A percentile compares a stretch with the other conserved stretches of the same genome.
phyloP scores from a whole-genome alignment of 2,329 filamentous ascomycete species.

The Phyllachora maydis region DNA sequence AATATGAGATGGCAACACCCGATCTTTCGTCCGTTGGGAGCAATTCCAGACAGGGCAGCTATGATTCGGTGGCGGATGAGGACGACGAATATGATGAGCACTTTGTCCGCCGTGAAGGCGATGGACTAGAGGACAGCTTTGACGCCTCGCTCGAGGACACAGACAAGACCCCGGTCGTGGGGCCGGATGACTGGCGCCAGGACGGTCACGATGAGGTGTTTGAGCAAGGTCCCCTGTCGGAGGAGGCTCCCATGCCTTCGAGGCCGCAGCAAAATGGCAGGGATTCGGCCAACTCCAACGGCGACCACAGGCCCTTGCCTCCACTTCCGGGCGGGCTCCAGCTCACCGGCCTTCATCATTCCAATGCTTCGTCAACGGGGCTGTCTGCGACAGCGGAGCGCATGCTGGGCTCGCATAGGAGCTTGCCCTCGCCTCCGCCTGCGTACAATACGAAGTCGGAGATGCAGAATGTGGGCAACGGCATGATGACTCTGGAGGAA shows the following conservation, averaged over 20 bases:
- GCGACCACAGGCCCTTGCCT: slow-evolving; percentile 67
- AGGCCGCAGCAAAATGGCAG: slow-evolving; percentile 39
- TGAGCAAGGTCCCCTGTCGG: slow-evolving; percentile 48
- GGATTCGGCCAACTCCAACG: slow-evolving; percentile 58
- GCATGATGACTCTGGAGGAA: slow-evolving; percentile 70
- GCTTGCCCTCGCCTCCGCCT: slow-evolving; percentile 53
- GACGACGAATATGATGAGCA: slow-evolving; percentile 45
- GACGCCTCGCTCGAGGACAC: slow-evolving; percentile 90
- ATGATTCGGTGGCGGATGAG: slow-evolving; percentile 64
- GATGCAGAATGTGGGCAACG: slow-evolving; percentile 52
- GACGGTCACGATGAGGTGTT: slow-evolving; percentile 48
- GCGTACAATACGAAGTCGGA: slow-evolving; percentile 55
- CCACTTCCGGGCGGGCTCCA: slow-evolving; percentile 51
- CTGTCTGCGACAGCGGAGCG: slow-evolving; percentile 53
- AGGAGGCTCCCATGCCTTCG: slow-evolving; percentile 20
- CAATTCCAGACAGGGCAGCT: slow-evolving; percentile 82
- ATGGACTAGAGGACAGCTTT: slow-evolving; percentile 69
- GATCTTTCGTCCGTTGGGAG: slow-evolving; percentile 85
- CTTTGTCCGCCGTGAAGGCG: slow-evolving; percentile 30
- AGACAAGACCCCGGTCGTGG: slow-evolving; percentile 93
- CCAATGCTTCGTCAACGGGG: slow-evolving; percentile 40
- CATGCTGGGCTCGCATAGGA: slow-evolving; percentile 43
- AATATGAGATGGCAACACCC: slow-evolving; percentile 95
- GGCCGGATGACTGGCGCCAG: slow-evolving; percentile 89
- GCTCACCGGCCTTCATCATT: slow-evolving; percentile 14